These are phyloP conservation scores for Pachyrhizus erosus DNA, from an alignment of 306 rosid species.

Conservation along the genomic window DNA sequence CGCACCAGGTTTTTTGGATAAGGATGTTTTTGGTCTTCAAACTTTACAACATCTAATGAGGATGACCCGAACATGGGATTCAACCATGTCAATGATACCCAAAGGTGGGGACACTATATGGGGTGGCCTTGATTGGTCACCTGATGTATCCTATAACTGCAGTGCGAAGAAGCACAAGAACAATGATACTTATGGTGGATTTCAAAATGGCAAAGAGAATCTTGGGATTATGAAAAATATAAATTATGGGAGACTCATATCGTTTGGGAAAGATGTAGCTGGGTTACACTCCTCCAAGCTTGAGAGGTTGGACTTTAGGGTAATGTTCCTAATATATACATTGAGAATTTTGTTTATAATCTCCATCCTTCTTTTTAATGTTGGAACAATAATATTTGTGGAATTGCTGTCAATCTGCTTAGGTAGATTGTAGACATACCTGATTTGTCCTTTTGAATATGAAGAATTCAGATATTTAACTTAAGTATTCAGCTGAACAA, in stretches of 20 bases:
- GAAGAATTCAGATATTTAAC: conserved; percentile 6
- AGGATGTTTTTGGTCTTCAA: conserved; percentile 81
- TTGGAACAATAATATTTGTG: conserved; percentile 13
- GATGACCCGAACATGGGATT: conserved; percentile 92
- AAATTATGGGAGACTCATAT: conserved; percentile 76
- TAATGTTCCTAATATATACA: conserved; percentile 46
- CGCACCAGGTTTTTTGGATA: conserved; percentile 79
- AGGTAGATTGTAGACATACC: neutral
- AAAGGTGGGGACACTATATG: conserved; percentile 86
- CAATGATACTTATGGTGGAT: conserved; percentile 46
- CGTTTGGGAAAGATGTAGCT: conserved; percentile 73
- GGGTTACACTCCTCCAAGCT: conserved; percentile 64
- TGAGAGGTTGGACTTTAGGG: conserved; percentile 80
- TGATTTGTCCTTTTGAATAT: conserved; percentile 34
- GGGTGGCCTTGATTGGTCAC: conserved; percentile 92
- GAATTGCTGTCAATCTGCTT: neutral
- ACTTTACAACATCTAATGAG: conserved; percentile 80
- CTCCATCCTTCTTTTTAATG: neutral
- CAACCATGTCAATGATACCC: conserved; percentile 92
- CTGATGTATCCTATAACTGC: conserved; percentile 66
- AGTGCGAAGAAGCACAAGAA: conserved; percentile 63
- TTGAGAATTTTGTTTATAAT: conserved; percentile 2
- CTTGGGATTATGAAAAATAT: conserved; percentile 35
- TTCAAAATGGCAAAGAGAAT: conserved; percentile 39
- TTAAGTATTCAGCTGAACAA: neutral